Base-by-base conservation (phyloP, 345 rosid species). In the Boechera divaricarpa region DNA sequence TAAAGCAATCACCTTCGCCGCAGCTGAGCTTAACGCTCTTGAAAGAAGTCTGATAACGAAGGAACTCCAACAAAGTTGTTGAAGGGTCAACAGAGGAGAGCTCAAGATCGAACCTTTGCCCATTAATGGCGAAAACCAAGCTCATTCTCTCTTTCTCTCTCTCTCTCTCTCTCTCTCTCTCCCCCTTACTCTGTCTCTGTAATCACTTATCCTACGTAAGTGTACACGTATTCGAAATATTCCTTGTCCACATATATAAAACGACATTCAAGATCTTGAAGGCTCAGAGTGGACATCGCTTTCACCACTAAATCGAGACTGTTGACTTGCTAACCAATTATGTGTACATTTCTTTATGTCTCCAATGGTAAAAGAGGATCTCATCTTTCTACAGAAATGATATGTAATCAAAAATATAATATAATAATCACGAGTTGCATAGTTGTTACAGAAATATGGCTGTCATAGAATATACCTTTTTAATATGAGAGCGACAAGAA, bases 1-100 rank as follows among this genome's bases (percentile, higher is more conserved):
- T 9, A 10, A 60, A 29, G 41, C 5, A 48, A 48, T 63, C 54
- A 87, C 98, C 97, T 89, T 91, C 94, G 58, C 97, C 97, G 28
- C 97, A 94, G 28, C 97, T 75, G 49, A 90, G 96, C 86, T 94
- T 94, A 72, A 85, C 91, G 42, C 96, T 88, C 85, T 86, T 94
- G 88, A 89, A 91, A 49, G 76, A 69, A 61, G 98, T 87, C 28
- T 73, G 78, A 47, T 72, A 72, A 31, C 98, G 96, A 79, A 94
- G 73, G 80, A 89, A 91, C 58, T 94, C 88, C 13, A 91, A 90
- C 82, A 94, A 75, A 47, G 98, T 94, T 39, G 90, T 86, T 11
- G 97, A 87, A 63, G 94, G 93, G 55, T 90, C 88, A 3, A 87
- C 39, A 2, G 52, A 56, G 10, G 87, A 81, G 16, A 94, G 76